Evolutionary conservation across 129 eudicot species (phyloP), one percentile per base, ranked within the genome.

Genomic region (Arctium lappa): DNA sequence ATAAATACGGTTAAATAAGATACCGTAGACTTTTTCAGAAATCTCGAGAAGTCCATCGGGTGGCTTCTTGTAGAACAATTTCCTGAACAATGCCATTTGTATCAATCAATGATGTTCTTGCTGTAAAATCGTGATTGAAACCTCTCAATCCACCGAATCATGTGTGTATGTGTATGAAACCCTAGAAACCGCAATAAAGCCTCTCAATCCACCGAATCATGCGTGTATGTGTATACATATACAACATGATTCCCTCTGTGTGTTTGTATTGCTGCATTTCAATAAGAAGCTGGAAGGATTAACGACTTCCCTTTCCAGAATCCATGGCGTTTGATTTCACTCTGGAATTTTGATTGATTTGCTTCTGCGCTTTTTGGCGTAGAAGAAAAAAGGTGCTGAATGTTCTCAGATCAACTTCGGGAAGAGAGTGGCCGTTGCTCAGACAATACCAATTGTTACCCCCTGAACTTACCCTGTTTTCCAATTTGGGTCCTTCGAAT

Each of bases 21-120:
- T 89, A 95, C 98, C 98, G 80, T 78, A 92, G 46, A 95, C 94
- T 81, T 96, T 86, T 75, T 95, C 97, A 4, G 93, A 84, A 77
- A 92, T 90, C 94, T 94, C 98, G 74, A 94, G 81, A 36, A 94
- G 92, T 72, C 97, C 97, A 79, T 94, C 97, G 16, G 98, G 98
- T 33, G 94, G 98, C 77, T 90, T 94, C 85, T 94, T 84, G 79
- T 85, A 89, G 86, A 87, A 89, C 84, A 94, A 82, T 85, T 86
- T 92, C 73, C 90, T 86, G 62, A 89, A 84, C 75, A 91, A 81
- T 13, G 97, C 93, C 98, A 95, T 92, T 60, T 36, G 77, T 79
- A 80, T 29, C 60, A 80, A 86, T 65, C 80, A 53, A 73, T 48
- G 76, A 76, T 12, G 80, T 65, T 80, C 33, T 66, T 73, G 50